Evolutionary conservation across 192 early-diverging fungal species (phyloP).

Genomic region (Umbelopsis vinacea): DNA sequence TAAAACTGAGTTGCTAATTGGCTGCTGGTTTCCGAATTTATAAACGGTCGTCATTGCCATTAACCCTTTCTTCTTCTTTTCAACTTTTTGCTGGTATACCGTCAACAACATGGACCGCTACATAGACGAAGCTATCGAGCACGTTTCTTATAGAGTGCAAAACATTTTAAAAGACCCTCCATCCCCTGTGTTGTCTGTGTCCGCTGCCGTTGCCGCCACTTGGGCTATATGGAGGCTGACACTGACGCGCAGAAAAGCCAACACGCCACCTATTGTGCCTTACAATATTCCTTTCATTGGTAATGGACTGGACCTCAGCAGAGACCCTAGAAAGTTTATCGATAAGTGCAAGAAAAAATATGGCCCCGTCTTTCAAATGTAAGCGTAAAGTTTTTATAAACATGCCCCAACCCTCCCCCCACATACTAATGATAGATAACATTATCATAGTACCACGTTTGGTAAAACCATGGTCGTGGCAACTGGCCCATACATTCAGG

Average conservation of each 20-base stretch:
- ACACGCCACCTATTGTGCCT: conserved; percentile 16
- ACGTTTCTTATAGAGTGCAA: neutral
- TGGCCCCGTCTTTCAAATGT: conserved; percentile 28
- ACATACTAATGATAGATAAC: neutral
- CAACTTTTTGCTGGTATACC: no score
- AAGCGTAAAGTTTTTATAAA: neutral
- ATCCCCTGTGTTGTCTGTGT: neutral
- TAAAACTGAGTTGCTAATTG: no score
- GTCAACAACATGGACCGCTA: no score
- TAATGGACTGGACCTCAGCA: conserved; percentile 8
- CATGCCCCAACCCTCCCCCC: neutral
- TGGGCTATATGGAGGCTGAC: neutral
- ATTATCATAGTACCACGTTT: neutral
- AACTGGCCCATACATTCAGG: conserved; percentile 20
- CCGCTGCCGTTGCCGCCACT: neutral
- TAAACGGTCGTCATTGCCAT: no score
- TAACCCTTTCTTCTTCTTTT: no score
- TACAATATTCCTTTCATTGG: conserved; percentile 27
- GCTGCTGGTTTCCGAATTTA: no score
- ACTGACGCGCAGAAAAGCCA: neutral
- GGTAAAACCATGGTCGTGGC: conserved; percentile 13
- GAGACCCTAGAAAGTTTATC: conserved; percentile 25
- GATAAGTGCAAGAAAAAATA: conserved; percentile 6
- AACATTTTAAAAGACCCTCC: neutral
- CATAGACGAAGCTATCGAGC: neutral